These are phyloP conservation scores for Caryopteris hybrid DNA, from an alignment of 305 asterid genomes.

Conservation along the genomic window DNA sequence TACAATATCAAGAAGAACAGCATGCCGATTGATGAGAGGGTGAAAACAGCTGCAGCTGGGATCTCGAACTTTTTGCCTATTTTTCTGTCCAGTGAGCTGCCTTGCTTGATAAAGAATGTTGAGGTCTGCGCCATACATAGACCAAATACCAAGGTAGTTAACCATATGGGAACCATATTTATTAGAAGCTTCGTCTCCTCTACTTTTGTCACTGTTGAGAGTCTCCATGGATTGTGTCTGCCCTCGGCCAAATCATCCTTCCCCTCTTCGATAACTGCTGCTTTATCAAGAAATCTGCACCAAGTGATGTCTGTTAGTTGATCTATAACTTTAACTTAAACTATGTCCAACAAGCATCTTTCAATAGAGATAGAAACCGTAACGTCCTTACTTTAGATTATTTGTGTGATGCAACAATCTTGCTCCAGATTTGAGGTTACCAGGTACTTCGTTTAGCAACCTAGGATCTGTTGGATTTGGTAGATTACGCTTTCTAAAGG, in stretches of 20 bases:
- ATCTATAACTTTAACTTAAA: too few relatives aligned
- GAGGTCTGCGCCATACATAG: not conserved
- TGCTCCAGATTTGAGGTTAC: not conserved
- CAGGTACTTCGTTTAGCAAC: not conserved
- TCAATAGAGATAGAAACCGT: too few relatives aligned
- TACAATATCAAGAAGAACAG: not conserved
- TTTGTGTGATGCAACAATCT: not conserved
- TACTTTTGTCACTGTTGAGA: conserved; percentile 10
- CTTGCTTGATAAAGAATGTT: conserved; percentile 7
- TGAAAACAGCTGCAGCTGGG: not conserved
- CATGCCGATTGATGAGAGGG: not conserved
- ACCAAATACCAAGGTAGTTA: conserved; percentile 1
- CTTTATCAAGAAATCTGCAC: conserved; percentile 11
- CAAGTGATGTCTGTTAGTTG: not conserved
- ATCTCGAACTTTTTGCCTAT: not conserved
- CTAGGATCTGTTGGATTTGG: not conserved
- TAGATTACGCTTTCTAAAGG: not conserved
- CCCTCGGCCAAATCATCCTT: not conserved
- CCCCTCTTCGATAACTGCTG: not conserved
- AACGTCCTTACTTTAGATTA: conserved; percentile 4
- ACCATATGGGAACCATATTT: conserved; percentile 6
- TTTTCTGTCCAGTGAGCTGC: not conserved
- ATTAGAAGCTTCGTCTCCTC: conserved; percentile 9
- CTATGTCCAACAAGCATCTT: too few relatives aligned
- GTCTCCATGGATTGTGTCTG: not conserved